Evolutionary conservation across 164 flowering plant genomes (phyloP), one percentile per base, ranked within the genome.

Genomic region (Amborella trichopoda): DNA sequence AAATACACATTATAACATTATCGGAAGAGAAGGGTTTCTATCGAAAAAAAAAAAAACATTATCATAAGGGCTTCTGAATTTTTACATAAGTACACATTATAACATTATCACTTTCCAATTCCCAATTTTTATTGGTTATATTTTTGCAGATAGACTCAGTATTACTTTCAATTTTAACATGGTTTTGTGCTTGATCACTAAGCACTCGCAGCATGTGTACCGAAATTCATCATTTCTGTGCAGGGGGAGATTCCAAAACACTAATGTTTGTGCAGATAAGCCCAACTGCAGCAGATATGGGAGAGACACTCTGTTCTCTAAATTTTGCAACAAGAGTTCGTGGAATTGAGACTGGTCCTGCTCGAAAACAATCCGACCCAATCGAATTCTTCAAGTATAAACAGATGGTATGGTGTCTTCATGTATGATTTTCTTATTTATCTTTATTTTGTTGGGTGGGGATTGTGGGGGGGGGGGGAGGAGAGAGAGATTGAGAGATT

Each of bases 211-310:
- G n/a, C n/a, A n/a, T n/a, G n/a, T n/a, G n/a, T n/a, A n/a, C n/a
- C n/a, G n/a, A n/a, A n/a, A n/a, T n/a, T n/a, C n/a, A n/a, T 16
- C 16, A 16, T 16, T 16, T n/a, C 20, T 38, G 9, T 16, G 6
- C 39, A 85, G 90, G 95, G 40, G 95, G 91, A 55, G 81, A 79
- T 54, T 87, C 90, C 28, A 85, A 85, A 62, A 81, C 95, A 26
- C 74, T 85, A 23, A 85, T 85, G 95, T 79, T 81, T 66, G 85
- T 81, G 25, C 95, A 85, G 49, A 75, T 85, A 22, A 85, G 78
- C 64, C 95, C 95, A 19, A 85, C 75, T 56, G 69, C 64, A 1
- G 73, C 70, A 21, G 80, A 87, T 14, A 72, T 64, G 26, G 61
- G 73, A 6, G 95, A 85, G 63, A 79, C 85, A 9, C 19, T 81